These are phyloP conservation scores for Lasiosphaeria ovina DNA, from an alignment of 495 filamentous ascomycete species.

Conservation along the genomic window DNA sequence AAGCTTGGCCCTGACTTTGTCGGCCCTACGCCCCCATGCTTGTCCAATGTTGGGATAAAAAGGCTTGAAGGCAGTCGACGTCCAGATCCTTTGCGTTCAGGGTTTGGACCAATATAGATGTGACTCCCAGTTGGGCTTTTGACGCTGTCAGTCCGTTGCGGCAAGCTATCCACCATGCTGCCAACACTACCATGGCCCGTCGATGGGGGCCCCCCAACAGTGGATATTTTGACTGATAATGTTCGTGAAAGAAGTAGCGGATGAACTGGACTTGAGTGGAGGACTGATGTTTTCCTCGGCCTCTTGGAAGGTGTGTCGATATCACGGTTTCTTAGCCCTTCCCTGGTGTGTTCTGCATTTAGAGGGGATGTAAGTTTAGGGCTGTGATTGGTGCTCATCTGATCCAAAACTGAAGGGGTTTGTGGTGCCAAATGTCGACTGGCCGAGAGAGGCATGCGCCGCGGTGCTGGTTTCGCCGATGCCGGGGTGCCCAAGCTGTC, in stretches of 20 bases:
- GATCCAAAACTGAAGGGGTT: not conserved
- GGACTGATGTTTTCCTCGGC: not conserved
- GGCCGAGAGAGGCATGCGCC: not conserved
- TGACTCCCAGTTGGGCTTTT: not conserved
- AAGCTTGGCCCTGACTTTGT: slow-evolving; percentile 17
- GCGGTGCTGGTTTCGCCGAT: not conserved
- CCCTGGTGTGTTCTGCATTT: not conserved
- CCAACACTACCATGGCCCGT: not conserved
- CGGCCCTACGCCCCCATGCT: slow-evolving; percentile 10
- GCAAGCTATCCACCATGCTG: not conserved
- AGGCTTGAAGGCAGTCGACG: slow-evolving; percentile 1
- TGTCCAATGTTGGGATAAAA: slow-evolving; percentile 18
- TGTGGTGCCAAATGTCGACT: not conserved
- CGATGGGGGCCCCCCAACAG: slow-evolving; percentile 7
- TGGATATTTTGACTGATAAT: slow-evolving; percentile 19
- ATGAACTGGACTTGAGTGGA: slow-evolving; percentile 5
- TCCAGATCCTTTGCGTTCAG: slow-evolving; percentile 2
- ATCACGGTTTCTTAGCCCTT: not conserved
- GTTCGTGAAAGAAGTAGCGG: slow-evolving; percentile 16
- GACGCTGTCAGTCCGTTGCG: not conserved
- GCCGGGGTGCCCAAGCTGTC: not conserved
- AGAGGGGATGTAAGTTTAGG: not conserved
- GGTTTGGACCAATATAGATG: not conserved
- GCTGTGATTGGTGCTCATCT: not conserved
- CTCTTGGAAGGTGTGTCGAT: not conserved